Conservation (phyloP, 2,329 filamentous ascomycete genomes). For the Calonectria fujianensis region DNA sequence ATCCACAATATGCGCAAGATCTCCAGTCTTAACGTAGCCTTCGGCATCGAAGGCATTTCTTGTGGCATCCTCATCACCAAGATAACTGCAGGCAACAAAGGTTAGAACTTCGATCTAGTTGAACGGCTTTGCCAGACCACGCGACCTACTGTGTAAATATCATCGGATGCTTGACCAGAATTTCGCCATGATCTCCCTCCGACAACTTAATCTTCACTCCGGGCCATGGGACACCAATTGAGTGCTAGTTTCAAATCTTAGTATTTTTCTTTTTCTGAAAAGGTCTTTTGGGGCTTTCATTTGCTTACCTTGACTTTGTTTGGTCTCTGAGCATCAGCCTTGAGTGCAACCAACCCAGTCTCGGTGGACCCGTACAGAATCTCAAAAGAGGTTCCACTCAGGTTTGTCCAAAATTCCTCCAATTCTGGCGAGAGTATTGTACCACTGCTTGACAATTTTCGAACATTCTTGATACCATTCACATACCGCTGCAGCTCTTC, state of each 20-base stretch:
- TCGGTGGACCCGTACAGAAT: conserved; percentile 6
- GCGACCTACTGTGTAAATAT: conserved; percentile 46
- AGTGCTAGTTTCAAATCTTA: neutral
- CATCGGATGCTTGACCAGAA: conserved; percentile 43
- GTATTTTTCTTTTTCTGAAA: neutral
- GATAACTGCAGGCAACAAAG: conserved; percentile 38
- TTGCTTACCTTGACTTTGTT: neutral
- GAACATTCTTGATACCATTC: conserved; percentile 3
- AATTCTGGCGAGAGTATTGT: neutral
- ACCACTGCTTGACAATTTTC: neutral
- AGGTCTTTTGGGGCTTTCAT: accelerated
- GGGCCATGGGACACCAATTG: neutral
- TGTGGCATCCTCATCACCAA: conserved; percentile 81
- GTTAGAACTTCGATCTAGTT: too few relatives aligned
- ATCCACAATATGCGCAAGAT: conserved; percentile 82
- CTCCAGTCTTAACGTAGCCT: conserved; percentile 94
- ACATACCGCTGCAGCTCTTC: conserved; percentile 1
- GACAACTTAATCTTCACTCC: conserved; percentile 6
- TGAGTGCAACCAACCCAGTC: neutral
- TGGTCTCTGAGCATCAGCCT: too few relatives aligned
- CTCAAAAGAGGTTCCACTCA: conserved; percentile 8
- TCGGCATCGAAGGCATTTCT: conserved; percentile 84
- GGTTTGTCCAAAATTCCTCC: conserved; percentile 2
- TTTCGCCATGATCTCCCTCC: conserved; percentile 38
- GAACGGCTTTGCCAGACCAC: neutral